Percentiles rank a stretch among this genome's conserved stretches.
phyloP scores from a whole-genome alignment of 1,284 basidiomycete genomes.

The Ceratobasidium sp. region DNA sequence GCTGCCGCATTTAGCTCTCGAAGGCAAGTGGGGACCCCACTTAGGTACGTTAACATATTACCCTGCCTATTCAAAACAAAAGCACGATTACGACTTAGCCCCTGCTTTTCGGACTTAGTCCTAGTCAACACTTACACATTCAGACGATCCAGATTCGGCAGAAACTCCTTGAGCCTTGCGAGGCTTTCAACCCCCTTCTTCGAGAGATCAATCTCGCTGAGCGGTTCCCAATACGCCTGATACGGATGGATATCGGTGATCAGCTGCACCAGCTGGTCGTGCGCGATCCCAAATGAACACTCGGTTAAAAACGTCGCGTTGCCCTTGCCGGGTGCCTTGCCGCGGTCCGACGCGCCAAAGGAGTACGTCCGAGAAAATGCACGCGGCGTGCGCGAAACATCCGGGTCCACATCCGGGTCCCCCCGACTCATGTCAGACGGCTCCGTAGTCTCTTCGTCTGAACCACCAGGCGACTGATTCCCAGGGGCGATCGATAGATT shows the following conservation, averaged over 20 bases:
- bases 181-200: constrained; percentile 88
- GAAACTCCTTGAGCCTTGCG: constrained; percentile 92
- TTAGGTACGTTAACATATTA: constrained; percentile 89
- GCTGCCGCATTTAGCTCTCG: constrained; percentile 84
- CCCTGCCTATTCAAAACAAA: constrained; percentile 68
- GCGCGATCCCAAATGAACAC: constrained; percentile 93
- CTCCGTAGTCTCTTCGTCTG: constrained; percentile 41
- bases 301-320: constrained; percentile 90
- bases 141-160: constrained; percentile 86
- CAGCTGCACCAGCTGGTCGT: constrained; percentile 90
- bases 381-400: constrained; percentile 21
- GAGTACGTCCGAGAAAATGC: constrained; percentile 40
- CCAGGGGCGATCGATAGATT: constrained; percentile 45
- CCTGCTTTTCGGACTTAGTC: constrained; percentile 19
- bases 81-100: constrained; percentile 24
- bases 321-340: constrained; percentile 51
- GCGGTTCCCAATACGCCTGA: constrained; percentile 92
- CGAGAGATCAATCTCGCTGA: constrained; percentile 83
- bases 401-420: constrained; percentile 32
- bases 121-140: constrained; percentile 72
- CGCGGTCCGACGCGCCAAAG: constrained; percentile 21
- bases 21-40: constrained; percentile 82
- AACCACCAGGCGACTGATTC: constrained; percentile 39
- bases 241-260: constrained; percentile 97
- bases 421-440: constrained; percentile 38